These are phyloP conservation scores for Dactylellina sp. DNA, from an alignment of 2,329 filamentous ascomycete genomes.

Conservation along the genomic window DNA sequence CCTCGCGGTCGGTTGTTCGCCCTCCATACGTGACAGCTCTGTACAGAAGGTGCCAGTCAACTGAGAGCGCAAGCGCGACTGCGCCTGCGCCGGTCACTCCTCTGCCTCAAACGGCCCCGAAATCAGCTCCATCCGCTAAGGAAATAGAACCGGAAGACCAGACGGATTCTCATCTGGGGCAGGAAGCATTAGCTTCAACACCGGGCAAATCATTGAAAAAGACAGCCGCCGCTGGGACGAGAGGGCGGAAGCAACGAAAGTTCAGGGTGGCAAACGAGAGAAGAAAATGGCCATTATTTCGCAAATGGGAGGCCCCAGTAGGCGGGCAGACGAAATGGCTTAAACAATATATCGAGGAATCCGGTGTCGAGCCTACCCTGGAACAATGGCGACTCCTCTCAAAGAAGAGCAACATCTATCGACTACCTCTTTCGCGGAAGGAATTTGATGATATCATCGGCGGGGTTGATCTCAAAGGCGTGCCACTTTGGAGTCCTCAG, in stretches of 20 bases:
- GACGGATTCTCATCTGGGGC: too few species aligned
- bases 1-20: neutral
- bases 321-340: conserved; percentile 14
- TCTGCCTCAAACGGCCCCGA: neutral
- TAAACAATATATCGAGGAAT: conserved; percentile 13
- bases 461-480: conserved; percentile 5
- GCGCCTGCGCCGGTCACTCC: neutral
- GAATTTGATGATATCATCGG: conserved; percentile 28
- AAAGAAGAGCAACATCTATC: conserved; percentile 32
- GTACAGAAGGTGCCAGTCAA: conserved; percentile 13
- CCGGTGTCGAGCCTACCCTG: conserved; percentile 21
- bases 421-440: conserved; percentile 16
- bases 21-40: neutral
- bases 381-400: conserved; percentile 22
- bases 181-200: neutral
- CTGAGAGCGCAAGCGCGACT: neutral
- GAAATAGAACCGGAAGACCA: neutral
- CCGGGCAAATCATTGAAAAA: neutral
- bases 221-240: neutral
- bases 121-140: neutral
- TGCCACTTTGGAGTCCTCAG: conserved; percentile 8
- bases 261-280: neutral
- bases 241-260: neutral
- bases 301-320: conserved; percentile 1
- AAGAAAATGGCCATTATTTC: conserved; percentile 10